These are phyloP conservation scores for slime mould (Dictyostelium discoideum) DNA, from an alignment of 78 protist genomes.

Conservation along the genomic window dicty_2.7 NC_007089.4:5309001-5309500, in stretches of 20 bases:
- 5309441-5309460: background rate
- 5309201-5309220: background rate
- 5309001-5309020: background rate
- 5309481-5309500: background rate
- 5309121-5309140: background rate
- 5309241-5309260: background rate
- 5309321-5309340: background rate
- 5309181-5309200: background rate
- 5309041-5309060: background rate
- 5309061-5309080: background rate
- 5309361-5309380: background rate
- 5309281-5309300: background rate
- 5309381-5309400: background rate
- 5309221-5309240: background rate
- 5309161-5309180: background rate
- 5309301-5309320: background rate
- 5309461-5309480: background rate
- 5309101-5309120: background rate
- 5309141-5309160: background rate
- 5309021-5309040: background rate
- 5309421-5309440: background rate
- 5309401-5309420: background rate
- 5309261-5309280: background rate
- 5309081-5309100: background rate
- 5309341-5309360: background rate